These are phyloP conservation scores for Globisporangium cystogenes DNA, from an alignment of 352 stramenopile species.

Conservation along the genomic window DNA sequence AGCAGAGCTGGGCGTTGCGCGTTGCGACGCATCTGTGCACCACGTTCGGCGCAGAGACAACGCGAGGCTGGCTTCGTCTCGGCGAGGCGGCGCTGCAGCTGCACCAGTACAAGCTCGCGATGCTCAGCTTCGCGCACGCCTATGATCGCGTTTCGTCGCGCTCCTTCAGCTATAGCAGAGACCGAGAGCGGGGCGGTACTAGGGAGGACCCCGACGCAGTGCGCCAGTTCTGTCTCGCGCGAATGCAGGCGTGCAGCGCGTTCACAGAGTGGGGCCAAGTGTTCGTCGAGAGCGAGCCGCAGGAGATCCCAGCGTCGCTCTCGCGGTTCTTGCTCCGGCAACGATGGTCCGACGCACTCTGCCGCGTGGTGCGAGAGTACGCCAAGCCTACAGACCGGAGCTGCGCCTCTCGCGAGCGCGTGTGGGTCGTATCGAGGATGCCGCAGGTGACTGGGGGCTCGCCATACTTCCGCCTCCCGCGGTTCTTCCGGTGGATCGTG, in stretches of 20 bases:
- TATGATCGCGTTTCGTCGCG: background rate
- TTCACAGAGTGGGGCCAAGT: conserved; percentile 28
- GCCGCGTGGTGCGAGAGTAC: background rate
- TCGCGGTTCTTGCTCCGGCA: conserved; percentile 9
- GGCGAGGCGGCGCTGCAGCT: conserved; percentile 21
- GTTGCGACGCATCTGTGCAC: conserved; percentile 25
- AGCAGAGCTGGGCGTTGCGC: conserved; percentile 14
- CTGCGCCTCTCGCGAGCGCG: conserved; percentile 3
- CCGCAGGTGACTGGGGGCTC: background rate
- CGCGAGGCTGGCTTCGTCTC: conserved; percentile 25
- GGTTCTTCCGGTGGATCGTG: conserved; percentile 44
- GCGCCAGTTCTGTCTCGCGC: conserved; percentile 17
- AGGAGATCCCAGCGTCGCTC: conserved; percentile 23
- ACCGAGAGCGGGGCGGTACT: background rate
- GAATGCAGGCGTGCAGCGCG: conserved; percentile 15
- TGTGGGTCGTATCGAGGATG: conserved; percentile 4
- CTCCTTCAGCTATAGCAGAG: background rate
- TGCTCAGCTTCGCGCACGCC: conserved; percentile 29
- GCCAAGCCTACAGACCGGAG: background rate
- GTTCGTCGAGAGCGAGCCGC: conserved; percentile 20
- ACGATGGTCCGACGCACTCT: conserved; percentile 18
- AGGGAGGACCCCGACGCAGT: background rate
- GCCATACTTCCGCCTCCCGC: conserved; percentile 21
- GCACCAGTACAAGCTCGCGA: conserved; percentile 24
- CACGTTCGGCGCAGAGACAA: conserved; percentile 6